phyloP scores from a whole-genome alignment of 495 filamentous ascomycete genomes.

The Penicillium psychrofluorescens region DNA sequence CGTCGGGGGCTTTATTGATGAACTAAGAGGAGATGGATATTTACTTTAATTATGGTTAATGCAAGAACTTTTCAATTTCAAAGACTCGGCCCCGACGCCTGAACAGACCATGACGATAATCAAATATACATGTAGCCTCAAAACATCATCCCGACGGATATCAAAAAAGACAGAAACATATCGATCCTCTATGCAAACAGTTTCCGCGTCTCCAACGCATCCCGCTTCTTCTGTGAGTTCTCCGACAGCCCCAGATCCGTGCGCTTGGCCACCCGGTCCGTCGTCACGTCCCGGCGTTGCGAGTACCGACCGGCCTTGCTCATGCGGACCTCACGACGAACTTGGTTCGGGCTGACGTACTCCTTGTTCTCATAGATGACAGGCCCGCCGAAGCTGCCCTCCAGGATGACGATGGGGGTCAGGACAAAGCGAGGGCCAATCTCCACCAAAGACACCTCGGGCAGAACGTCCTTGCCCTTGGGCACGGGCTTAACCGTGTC shows the following conservation, averaged over 20 bases:
- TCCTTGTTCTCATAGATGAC: conserved; percentile 99
- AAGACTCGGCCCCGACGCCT: conserved; percentile 30
- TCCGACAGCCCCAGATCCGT: conserved; percentile 67
- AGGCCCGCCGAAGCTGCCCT: conserved; percentile 91
- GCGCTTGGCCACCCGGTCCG: conserved; percentile 66
- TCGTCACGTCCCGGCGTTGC: conserved; percentile 59
- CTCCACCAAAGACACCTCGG: conserved; percentile 79
- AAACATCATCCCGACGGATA: conserved; percentile 24
- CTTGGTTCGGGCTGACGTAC: conserved; percentile 93
- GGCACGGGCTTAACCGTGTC: conserved; percentile 23
- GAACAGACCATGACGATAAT: conserved; percentile 33
- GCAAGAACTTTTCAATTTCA: conserved; percentile 1
- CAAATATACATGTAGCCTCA: conserved; percentile 33
- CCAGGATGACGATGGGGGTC: conserved; percentile 92
- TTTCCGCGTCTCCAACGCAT: conserved; percentile 70
- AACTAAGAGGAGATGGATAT: conserved; percentile 1
- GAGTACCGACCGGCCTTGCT: conserved; percentile 71
- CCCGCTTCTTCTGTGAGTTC: conserved; percentile 51
- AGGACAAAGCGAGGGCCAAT: conserved; percentile 93
- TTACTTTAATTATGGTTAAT: not conserved
- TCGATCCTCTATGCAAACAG: conserved; percentile 60
- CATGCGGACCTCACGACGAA: conserved; percentile 70
- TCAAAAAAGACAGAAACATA: conserved; percentile 18
- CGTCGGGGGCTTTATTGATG: too few species aligned
- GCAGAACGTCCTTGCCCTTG: conserved; percentile 38